phyloP scores from a whole-genome alignment of 1,284 basidiomycete species.

The Afroboletus lepidellus region DNA sequence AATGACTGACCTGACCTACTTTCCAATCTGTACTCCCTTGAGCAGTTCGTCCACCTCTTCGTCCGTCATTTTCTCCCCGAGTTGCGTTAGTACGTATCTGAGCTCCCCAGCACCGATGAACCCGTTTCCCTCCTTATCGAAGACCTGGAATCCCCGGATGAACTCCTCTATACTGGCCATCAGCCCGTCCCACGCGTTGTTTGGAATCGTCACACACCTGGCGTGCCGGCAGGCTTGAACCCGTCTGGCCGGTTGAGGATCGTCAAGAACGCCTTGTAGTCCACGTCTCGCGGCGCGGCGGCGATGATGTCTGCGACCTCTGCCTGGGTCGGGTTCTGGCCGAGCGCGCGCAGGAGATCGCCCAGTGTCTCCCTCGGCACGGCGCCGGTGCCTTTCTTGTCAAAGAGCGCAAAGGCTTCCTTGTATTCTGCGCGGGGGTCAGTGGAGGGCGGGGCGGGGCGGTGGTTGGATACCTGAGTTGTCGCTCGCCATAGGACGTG shows the following conservation, averaged over 20 bases:
- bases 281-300: slow-evolving; percentile 69
- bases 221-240: slow-evolving; percentile 29
- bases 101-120: slow-evolving; percentile 57
- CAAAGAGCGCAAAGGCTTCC: slow-evolving; percentile 96
- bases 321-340: slow-evolving; percentile 97
- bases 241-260: slow-evolving; percentile 83
- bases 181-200: neutral
- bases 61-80: slow-evolving; percentile 75
- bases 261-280: slow-evolving; percentile 72
- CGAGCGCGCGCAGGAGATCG: slow-evolving; percentile 92
- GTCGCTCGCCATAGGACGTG: slow-evolving; percentile 16
- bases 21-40: slow-evolving; percentile 88
- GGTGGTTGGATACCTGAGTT: slow-evolving; percentile 16
- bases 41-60: slow-evolving; percentile 98
- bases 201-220: slow-evolving; percentile 9
- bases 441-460: neutral
- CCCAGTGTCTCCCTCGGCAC: slow-evolving; percentile 86
- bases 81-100: slow-evolving; percentile 26
- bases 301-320: slow-evolving; percentile 85
- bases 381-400: slow-evolving; percentile 91
- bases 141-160: slow-evolving; percentile 98
- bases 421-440: slow-evolving; percentile 71
- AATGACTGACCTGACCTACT: slow-evolving; percentile 50
- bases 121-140: slow-evolving; percentile 97
- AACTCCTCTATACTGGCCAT: slow-evolving; percentile 77